Base-by-base conservation (phyloP, 768 basidiomycete species). In the Lentinula detonsa region DNA sequence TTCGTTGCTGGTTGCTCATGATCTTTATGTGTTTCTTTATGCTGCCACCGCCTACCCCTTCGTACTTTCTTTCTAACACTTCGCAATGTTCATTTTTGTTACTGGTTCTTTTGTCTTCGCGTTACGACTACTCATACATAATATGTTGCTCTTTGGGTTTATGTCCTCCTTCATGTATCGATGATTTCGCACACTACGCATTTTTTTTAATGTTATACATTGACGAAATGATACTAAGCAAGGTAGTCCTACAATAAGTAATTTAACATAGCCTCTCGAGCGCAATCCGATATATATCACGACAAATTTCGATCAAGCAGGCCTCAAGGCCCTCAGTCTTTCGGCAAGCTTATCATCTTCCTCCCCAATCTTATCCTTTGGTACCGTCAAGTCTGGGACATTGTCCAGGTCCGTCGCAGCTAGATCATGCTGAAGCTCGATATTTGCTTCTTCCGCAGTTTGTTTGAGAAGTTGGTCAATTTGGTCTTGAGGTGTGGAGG, bases 361-460 rank as follows among this genome's bases (percentile, higher is more conserved):
- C 69, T 95, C 88, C 21, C 85, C 80, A 54, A 85, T 67, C 48
- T 75, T 78, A 64, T 86, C 85, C 66, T 78, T 74, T 37, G 77
- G 74, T 43, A 70, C 64, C 7, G 53, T 40, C 2, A 88, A 69
- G 61, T 87, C 86, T 0, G 88, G 78, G 9, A 93, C 83, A 48
- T 78, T 73, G 9, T 78, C 74, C 37, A 85, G 71, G 67, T 87
- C 82, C 67, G 84, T 86, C 51, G 81, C 74, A 18, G 88, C 85
- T 34, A 98, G 80, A 68, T 95, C 94, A 59, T 98, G 97, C 71
- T 94, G 88, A 28, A 97, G 75, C 72, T 99, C 94, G 62, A 99
- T 90, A 65, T 98, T 90, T 23, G 94, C 94, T 73, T 99, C 96
- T 70, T 98, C 97, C 4, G 97, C 97, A 21, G 93, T 95, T 74